Conservation (phyloP, 768 basidiomycete genomes). For the Baorangia bicolor region DNA sequence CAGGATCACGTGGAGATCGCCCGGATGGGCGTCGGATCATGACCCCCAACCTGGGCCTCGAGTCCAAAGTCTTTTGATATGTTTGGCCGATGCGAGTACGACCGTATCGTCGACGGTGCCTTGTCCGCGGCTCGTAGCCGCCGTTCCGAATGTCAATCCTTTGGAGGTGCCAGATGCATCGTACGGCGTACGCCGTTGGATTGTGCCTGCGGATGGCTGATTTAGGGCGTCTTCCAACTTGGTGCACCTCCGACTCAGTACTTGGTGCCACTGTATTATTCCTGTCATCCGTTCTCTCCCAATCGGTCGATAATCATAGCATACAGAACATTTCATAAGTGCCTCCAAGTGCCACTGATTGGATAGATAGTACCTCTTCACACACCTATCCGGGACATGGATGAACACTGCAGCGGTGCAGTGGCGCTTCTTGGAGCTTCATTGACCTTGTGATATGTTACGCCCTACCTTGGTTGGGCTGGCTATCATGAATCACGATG, state of each 20-base stretch:
- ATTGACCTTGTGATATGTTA: no score
- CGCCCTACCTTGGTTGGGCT: background rate
- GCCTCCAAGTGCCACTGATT: conserved; percentile 1
- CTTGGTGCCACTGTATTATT: background rate
- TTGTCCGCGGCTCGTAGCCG: no score
- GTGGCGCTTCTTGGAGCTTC: background rate
- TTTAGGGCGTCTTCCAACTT: background rate
- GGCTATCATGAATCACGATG: background rate
- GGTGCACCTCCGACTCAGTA: conserved; percentile 3
- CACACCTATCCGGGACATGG: no score
- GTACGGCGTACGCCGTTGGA: no score
- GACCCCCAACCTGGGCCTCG: no score
- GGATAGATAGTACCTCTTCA: background rate
- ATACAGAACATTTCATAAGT: background rate
- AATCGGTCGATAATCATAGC: background rate
- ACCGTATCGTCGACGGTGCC: no score
- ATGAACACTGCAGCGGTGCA: background rate
- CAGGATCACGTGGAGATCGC: no score
- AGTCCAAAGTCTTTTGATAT: no score
- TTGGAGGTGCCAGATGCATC: no score
- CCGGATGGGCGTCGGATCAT: no score
- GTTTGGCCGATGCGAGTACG: no score
- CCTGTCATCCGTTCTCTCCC: background rate
- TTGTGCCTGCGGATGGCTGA: background rate
- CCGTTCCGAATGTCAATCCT: background rate